Evolutionary conservation across 2,329 filamentous ascomycete species (phyloP), one percentile per base, ranked within the genome.

Genomic region (Orbilia brochopaga): DNA sequence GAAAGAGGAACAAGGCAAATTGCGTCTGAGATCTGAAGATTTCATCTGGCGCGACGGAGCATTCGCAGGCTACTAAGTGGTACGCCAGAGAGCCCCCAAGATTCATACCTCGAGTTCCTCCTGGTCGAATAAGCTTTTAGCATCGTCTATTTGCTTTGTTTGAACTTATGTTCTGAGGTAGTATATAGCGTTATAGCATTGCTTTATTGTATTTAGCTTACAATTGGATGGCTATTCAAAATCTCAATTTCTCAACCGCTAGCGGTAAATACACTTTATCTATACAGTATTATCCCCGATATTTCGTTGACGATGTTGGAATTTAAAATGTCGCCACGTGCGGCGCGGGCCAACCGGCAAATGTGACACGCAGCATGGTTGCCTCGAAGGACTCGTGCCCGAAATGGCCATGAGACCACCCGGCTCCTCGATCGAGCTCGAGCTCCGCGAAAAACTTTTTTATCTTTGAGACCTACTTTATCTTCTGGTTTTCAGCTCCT

Each of bases 241-340:
- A n/a, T n/a, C n/a, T n/a, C n/a, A n/a, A n/a, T n/a, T n/a, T n/a
- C n/a, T n/a, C n/a, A n/a, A n/a, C n/a, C n/a, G n/a, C n/a, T n/a
- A n/a, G n/a, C n/a, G n/a, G n/a, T n/a, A n/a, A n/a, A n/a, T n/a
- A n/a, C n/a, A n/a, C n/a, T n/a, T n/a, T n/a, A n/a, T n/a, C n/a
- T n/a, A n/a, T n/a, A n/a, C n/a, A n/a, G n/a, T n/a, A n/a, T n/a
- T n/a, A n/a, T n/a, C n/a, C n/a, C n/a, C n/a, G n/a, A 11, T 53
- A 32, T 30, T 4, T 35, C n/a, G 50, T 52, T 52, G 42, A n/a
- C 42, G 21, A 21, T 52, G 50, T 52, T 52, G 50, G 50, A 13
- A 27, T 52, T 17, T 27, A 17, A 5, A 11, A 21, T 23, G 19
- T 17, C 50, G 11, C 21, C 17, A 23, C 17, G n/a, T 11, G 46